phyloP scores from a whole-genome alignment of 208 protist species.

The Cochliopodium minus region DNA sequence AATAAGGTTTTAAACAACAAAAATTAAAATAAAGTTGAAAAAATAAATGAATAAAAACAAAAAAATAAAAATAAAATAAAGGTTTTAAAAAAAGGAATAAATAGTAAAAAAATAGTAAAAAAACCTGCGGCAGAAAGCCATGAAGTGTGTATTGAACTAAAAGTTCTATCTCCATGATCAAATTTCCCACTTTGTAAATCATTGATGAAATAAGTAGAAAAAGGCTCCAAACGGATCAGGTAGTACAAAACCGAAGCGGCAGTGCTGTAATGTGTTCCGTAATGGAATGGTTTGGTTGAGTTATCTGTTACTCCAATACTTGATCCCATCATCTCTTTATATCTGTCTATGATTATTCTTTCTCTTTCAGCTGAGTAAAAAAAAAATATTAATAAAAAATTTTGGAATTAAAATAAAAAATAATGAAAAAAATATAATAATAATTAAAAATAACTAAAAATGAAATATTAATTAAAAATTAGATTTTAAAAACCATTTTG shows the following conservation, averaged over 20 bases:
- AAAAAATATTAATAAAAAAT: no score
- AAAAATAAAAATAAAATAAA: no score
- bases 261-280: constrained; percentile 88
- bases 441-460: no score
- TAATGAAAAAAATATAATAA: no score
- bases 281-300: constrained; percentile 86
- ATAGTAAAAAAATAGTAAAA: no score
- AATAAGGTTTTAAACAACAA: constrained; percentile 43
- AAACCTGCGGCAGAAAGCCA: constrained; percentile 48
- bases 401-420: no score
- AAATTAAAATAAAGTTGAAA: constrained; percentile 46
- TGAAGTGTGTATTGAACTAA: constrained; percentile 61
- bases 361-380: constrained; percentile 13
- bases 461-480: no score
- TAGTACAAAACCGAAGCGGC: constrained; percentile 78
- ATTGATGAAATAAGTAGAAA: constrained; percentile 57
- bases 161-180: constrained; percentile 74
- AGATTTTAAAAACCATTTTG: no score
- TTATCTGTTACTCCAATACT: constrained; percentile 1
- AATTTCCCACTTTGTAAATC: constrained; percentile 57
- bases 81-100: no score
- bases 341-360: constrained; percentile 28
- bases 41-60: no score
- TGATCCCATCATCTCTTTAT: constrained; percentile 24
- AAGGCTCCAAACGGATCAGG: constrained; percentile 83